Evolutionary conservation across 257 asterid genomes (phyloP), one percentile per base, ranked within the genome.

Genomic region (Solanum etuberosum): DNA sequence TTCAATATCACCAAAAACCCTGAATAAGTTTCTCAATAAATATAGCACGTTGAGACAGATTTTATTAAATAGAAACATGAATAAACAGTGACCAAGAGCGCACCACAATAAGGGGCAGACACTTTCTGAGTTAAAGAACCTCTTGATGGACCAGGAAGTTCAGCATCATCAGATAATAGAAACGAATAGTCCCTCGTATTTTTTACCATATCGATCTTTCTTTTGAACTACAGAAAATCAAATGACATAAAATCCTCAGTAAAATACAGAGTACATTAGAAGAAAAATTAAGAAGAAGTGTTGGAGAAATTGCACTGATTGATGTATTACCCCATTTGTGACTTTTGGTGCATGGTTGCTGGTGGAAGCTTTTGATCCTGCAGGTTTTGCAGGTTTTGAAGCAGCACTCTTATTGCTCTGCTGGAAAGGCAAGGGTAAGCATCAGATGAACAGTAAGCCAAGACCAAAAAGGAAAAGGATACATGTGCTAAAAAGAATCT

Each of bases 131-230:
- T 87, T 21, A 90, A 94, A 21, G 91, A 94, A 61, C 89, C 92
- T 88, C 92, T 95, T 6, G 89, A 51, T 7, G 95, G 89, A 88
- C 88, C 91, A 13, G 98, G 97, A 90, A 93, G 77, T 81, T 95
- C 98, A 32, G 94, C 92, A 89, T 97, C 99, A 83, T 95, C 98
- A 68, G 97, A 93, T 88, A 93, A 83, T 71, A 97, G 91, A 90
- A 97, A 97, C 21, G 99, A 96, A 86, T 97, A 97, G 88, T 97
- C 99, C 90, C 99, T 93, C 18, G 98, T 92, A 87, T 91, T 93
- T 87, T 93, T 96, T 25, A 96, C 90, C 87, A 94, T 92, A 91
- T 97, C 97, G 0, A 90, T 96, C 83, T 95, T 97, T 70, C 87
- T 90, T 85, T 90, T 93, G 88, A 91, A 77, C 99, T 95, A 95